Base-by-base conservation (phyloP, 2,329 filamentous ascomycete genomes). In the Fusarium ramigenum region DNA sequence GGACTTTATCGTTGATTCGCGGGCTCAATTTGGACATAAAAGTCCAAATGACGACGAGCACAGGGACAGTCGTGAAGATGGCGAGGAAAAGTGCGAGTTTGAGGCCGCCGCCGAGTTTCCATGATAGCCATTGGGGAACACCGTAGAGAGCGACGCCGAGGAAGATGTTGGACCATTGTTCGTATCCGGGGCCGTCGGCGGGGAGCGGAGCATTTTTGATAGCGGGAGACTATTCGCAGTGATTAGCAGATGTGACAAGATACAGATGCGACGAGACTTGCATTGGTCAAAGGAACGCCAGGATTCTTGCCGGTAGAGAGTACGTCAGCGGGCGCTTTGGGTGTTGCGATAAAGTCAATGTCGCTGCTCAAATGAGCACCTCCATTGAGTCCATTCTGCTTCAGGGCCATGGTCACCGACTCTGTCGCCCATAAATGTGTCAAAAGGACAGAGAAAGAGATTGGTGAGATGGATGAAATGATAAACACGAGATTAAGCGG, bases 191-290 rank as follows among this genome's bases (percentile, higher is more conserved):
- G 50, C 90, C 93, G 82, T 98, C 95, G 73, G 94, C 95, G 43
- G 95, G 95, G 25, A 98, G 89, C 73, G 95, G 94, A 49, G 92
- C 93, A 89, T 98, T 98, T 81, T 96, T 93, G 84, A 98, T 98
- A 58, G 94, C 85, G 37, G 94, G 92, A 79, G 91, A 96, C 95
- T 97, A 80, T n/a, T 50, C 12, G 16, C 15, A 10, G 32, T 4
- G 6, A 9, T 53, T 50, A 68, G 57, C 4, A 60, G 25, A 19
- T 40, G 9, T 32, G 9, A 18, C 34, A 25, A 4, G 25, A 28
- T 19, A 47, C 9, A 47, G 10, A 43, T 16, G 25, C 44, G 19
- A 21, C 6, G 9, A 47, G 9, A 47, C 44, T 28, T 70, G 69
- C 75, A 28, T 72, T 60, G 21, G 75, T 73, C 19, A 75, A 36